phyloP scores from a whole-genome alignment of 2,329 filamentous ascomycete species.

The Remersonia thermophila region DNA sequence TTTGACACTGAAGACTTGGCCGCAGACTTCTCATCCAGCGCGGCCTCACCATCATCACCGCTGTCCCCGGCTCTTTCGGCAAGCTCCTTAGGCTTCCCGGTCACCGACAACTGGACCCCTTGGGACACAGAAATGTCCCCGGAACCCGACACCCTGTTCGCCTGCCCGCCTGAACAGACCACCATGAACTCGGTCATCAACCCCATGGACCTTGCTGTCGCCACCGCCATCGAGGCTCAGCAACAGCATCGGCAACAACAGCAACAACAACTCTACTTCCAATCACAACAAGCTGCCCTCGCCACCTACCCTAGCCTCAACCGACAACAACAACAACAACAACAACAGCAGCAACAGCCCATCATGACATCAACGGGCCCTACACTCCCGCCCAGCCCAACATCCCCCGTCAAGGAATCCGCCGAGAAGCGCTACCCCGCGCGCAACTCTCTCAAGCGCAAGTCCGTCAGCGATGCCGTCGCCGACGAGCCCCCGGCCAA shows the following conservation, averaged over 20 bases:
- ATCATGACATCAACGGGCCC: neutral
- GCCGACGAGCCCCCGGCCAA: constrained; percentile 12
- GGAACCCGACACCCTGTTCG: constrained; percentile 21
- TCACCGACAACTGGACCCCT: constrained; percentile 19
- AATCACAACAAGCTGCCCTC: constrained; percentile 13
- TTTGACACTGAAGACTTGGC: constrained; percentile 22
- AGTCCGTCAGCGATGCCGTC: constrained; percentile 17
- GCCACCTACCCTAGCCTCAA: constrained; percentile 7
- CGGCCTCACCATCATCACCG: constrained; percentile 25
- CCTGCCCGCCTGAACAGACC: constrained; percentile 17
- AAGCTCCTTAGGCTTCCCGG: constrained; percentile 20
- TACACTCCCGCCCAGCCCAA: neutral
- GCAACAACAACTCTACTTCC: constrained; percentile 19
- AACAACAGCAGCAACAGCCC: neutral
- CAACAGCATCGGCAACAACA: constrained; percentile 8
- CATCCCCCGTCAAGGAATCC: constrained; percentile 1
- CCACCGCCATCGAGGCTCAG: neutral
- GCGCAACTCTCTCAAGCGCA: constrained; percentile 22
- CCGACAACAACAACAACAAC: constrained; percentile 1
- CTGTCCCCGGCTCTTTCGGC: constrained; percentile 20
- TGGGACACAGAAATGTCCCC: constrained; percentile 22
- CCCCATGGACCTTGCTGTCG: constrained; percentile 22
- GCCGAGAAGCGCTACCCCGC: constrained; percentile 16
- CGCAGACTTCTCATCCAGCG: constrained; percentile 25
- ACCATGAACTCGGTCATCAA: constrained; percentile 24